A percentile compares a stretch with the other conserved stretches of the same genome.
Conservation (phyloP, 768 basidiomycete genomes). For the Xerocomus brunneocitrinus region DNA sequence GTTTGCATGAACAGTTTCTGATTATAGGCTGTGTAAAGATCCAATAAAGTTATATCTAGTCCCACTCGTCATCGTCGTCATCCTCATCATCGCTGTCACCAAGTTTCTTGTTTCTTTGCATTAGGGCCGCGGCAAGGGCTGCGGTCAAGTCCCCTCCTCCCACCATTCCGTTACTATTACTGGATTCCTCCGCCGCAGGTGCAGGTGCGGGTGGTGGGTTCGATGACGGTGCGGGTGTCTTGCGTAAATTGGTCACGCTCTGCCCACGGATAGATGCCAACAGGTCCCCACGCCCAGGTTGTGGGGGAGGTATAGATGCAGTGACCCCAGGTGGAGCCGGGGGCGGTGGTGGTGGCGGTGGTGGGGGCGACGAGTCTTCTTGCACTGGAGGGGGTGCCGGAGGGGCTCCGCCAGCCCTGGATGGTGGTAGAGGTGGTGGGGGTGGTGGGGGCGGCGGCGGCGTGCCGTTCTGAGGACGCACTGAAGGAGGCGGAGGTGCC, state of each 20-base stretch:
- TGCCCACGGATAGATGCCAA: constrained; percentile 81
- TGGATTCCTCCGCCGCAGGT: constrained; percentile 29
- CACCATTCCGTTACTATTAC: constrained; percentile 29
- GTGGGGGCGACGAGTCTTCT: constrained; percentile 30
- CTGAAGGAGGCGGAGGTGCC: constrained; percentile 31
- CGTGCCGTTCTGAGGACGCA: constrained; percentile 20
- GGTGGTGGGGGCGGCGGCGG: constrained; percentile 32
- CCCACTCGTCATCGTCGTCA: constrained; percentile 68
- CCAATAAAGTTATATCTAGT: constrained; percentile 20
- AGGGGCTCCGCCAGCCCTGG: constrained; percentile 30
- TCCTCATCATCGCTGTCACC: constrained; percentile 84
- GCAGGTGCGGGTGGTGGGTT: constrained; percentile 37
- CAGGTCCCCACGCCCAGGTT: constrained; percentile 60
- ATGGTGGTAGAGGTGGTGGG: constrained; percentile 33
- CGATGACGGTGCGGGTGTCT: constrained; percentile 34
- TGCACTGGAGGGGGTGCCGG: constrained; percentile 35
- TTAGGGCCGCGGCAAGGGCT: constrained; percentile 78
- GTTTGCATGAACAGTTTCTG: background rate
- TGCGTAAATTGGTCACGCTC: constrained; percentile 66
- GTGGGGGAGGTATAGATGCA: constrained; percentile 38
- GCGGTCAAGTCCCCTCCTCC: constrained; percentile 71
- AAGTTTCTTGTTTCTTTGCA: constrained; percentile 80
- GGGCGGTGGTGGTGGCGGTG: constrained; percentile 26
- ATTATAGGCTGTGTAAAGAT: constrained; percentile 11
- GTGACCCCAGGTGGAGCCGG: constrained; percentile 36